Percentiles rank a stretch among this genome's conserved stretches.
Evolutionary conservation across 352 stramenopile species (phyloP).

Genomic region (Phytophthora syringae): DNA sequence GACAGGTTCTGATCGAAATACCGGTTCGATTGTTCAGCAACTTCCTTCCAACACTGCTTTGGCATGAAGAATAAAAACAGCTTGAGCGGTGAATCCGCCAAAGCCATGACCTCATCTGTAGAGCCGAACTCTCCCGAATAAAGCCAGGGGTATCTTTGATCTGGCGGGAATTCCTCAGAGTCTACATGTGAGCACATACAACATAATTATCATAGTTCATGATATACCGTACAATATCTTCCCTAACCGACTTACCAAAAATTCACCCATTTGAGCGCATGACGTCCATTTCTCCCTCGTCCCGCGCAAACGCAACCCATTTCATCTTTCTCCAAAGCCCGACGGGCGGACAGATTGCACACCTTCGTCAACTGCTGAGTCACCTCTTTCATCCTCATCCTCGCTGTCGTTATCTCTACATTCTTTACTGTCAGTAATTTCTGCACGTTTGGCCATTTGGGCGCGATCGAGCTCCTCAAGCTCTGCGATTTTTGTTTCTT

Average conservation of each 20-base stretch:
- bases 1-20: slow-evolving; percentile 8
- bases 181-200: slow-evolving; percentile 10
- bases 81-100: slow-evolving; percentile 10
- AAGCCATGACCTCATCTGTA: background rate
- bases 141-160: background rate
- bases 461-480: background rate
- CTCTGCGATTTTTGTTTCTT: too few relatives aligned
- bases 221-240: slow-evolving; percentile 12
- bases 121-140: background rate
- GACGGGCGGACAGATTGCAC: too few relatives aligned
- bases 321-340: background rate
- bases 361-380: too few relatives aligned
- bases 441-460: background rate
- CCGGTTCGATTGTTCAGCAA: background rate
- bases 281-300: background rate
- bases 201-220: slow-evolving; percentile 1
- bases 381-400: background rate
- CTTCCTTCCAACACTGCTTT: background rate
- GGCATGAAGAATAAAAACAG: slow-evolving; percentile 20
- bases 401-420: background rate
- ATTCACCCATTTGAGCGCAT: slow-evolving; percentile 4
- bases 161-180: background rate
- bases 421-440: background rate
- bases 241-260: background rate
- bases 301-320: slow-evolving; percentile 2